phyloP scores from a whole-genome alignment of 1,284 basidiomycete species.

The Ceratobasidium sp. region DNA sequence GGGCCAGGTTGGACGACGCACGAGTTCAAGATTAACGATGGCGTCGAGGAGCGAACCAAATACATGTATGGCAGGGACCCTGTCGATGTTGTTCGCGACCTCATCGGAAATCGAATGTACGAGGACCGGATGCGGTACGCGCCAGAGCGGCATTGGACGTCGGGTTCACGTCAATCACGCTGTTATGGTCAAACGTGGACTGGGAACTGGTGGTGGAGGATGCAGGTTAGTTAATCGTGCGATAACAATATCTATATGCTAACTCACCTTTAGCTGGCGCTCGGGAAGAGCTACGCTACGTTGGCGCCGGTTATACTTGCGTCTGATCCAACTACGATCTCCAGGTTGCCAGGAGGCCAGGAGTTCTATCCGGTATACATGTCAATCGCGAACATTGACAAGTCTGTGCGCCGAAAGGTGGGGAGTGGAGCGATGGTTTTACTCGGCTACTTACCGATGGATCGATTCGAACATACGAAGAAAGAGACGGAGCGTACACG shows the following conservation, averaged over 20 bases:
- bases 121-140: conserved; percentile 11
- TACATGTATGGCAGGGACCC: background rate
- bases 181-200: conserved; percentile 23
- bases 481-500: background rate
- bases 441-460: conserved; percentile 37
- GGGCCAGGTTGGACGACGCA: background rate
- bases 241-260: background rate
- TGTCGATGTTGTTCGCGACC: background rate
- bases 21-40: background rate
- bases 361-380: background rate
- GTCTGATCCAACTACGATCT: background rate
- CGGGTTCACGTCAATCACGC: background rate
- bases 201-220: conserved; percentile 36
- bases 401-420: conserved; percentile 17
- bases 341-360: background rate
- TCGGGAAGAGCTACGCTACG: conserved; percentile 2
- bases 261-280: background rate
- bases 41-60: background rate
- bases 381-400: conserved; percentile 36
- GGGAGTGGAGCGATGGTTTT: conserved; percentile 26
- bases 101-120: background rate
- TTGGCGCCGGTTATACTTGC: conserved; percentile 26
- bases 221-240: conserved; percentile 2
- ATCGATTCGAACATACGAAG: background rate
- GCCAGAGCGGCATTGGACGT: conserved; percentile 27